Evolutionary conservation across 2,329 filamentous ascomycete genomes (phyloP).

Genomic region (Trichoderma aggressivum): DNA sequence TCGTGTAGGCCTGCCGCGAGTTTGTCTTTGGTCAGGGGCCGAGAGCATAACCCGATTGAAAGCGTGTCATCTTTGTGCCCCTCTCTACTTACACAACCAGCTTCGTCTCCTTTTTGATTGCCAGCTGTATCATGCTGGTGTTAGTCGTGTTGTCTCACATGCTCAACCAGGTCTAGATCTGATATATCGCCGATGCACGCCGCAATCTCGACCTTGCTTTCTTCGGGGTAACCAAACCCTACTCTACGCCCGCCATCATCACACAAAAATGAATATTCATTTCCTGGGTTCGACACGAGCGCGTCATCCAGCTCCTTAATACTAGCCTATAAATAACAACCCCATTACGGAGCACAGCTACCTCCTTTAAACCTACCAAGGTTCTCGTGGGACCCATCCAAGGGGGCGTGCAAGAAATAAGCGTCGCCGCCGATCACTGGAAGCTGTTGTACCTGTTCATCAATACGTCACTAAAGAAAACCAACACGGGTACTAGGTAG

Average conservation of each 20-base stretch:
- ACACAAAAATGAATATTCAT: not conserved
- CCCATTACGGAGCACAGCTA: not conserved
- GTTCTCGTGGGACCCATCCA: not conserved
- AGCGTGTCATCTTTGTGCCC: not conserved
- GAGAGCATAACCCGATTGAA: not conserved
- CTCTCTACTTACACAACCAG: not conserved
- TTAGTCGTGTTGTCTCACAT: not conserved
- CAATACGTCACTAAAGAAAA: constrained; percentile 8
- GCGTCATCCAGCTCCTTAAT: not conserved
- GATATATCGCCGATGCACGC: not conserved
- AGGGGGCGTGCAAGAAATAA: not conserved
- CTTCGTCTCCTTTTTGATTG: not conserved
- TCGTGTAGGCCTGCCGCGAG: constrained; percentile 36
- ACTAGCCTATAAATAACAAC: constrained; percentile 12
- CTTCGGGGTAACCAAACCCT: not conserved
- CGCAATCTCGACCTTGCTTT: not conserved
- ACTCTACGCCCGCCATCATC: not conserved
- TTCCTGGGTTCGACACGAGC: not conserved
- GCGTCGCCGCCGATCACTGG: constrained; percentile 3
- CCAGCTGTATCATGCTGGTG: not conserved
- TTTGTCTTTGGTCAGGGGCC: constrained; percentile 32
- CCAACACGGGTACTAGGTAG: not conserved
- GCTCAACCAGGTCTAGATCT: not conserved
- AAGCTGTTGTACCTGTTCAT: constrained; percentile 5
- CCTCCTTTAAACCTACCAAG: not conserved